Percentiles rank a stretch among this genome's conserved stretches.
phyloP scores from a whole-genome alignment of 176 grass and related monocot species.

The Carex scoparia region DNA sequence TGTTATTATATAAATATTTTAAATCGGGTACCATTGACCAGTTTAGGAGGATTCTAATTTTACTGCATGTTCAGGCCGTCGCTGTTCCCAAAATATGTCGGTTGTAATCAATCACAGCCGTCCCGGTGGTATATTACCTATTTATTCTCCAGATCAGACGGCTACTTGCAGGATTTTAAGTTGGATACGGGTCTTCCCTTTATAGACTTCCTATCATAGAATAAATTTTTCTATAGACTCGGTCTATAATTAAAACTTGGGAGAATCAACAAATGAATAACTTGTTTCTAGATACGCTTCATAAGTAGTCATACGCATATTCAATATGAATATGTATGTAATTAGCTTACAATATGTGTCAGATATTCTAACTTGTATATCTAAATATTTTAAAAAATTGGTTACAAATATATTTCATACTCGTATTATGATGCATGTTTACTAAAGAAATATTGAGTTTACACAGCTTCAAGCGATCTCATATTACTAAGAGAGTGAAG shows the following conservation, averaged over 20 bases:
- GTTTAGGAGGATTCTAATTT: background rate
- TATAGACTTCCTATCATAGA: background rate
- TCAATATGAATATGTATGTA: too few relatives aligned
- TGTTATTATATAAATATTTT: background rate
- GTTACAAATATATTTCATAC: too few relatives aligned
- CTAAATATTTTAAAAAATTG: too few relatives aligned
- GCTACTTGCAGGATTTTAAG: background rate
- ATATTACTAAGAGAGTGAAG: too few relatives aligned
- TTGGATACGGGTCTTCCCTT: background rate
- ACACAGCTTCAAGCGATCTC: too few relatives aligned
- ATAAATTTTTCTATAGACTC: background rate
- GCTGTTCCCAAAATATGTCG: background rate
- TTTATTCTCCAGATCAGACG: background rate
- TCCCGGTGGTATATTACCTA: constrained; percentile 1
- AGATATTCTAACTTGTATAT: too few relatives aligned
- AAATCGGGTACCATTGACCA: background rate
- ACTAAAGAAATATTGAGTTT: too few relatives aligned
- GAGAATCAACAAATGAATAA: background rate
- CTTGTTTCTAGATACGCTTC: too few relatives aligned
- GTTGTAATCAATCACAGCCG: background rate
- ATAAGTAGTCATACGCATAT: too few relatives aligned
- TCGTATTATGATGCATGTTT: too few relatives aligned
- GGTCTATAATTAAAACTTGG: background rate
- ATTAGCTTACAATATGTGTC: too few relatives aligned
- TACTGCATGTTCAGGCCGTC: background rate